Evolutionary conservation across 805 yeast genomes (phyloP), one percentile per base, ranked within the genome.

Genomic region (Yamadazyma nakazawae): DNA sequence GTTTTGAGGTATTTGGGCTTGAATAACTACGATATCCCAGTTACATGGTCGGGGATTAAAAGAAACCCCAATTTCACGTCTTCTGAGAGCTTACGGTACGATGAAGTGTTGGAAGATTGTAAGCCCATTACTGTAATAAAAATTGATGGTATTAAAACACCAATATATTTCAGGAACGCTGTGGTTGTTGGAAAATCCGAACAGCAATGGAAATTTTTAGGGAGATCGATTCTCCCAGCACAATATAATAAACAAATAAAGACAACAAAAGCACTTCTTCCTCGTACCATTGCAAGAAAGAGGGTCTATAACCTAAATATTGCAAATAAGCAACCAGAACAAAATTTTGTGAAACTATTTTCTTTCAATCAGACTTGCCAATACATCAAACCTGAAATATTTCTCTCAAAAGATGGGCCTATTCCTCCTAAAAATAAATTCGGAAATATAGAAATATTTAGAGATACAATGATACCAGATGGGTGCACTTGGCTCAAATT

Each of bases 201-300:
- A 37, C 59, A 54, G 16, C 70, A 64, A 41, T 67, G 72, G 72
- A 67, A 63, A 46, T 57, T 62, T 43, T 45, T 63, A 16, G 72
- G 70, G 4, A 46, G 72, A 31, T 64, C 69, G 12, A 52, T 66
- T 8, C 50, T 46, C 31, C 56, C 54, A 2, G 46, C 40, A 0
- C 55, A 63, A 40, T 12, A 51, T 1, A 48, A 40, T 1, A 40
- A 37, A 0, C 62, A 60, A 3, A 48, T 63, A 4, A 65, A 62
- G 42, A 28, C 46, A 1, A 54, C 62, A 0, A 50, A 21, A 4
- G 50, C 57, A 1, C 37, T 55, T 24, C 11, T 25, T 9, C 64
- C 67, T 2, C 48, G 65, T 32, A 59, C 70, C 1, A 48, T 60
- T 5, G 34, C 51, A 34, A 56, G 55, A 31, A 54, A 52, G 34